A percentile compares a stretch with the other conserved stretches of the same genome.
These are phyloP conservation scores for Mariannaea elegans DNA, from an alignment of 2,329 filamentous ascomycete species.

Conservation along the genomic window DNA sequence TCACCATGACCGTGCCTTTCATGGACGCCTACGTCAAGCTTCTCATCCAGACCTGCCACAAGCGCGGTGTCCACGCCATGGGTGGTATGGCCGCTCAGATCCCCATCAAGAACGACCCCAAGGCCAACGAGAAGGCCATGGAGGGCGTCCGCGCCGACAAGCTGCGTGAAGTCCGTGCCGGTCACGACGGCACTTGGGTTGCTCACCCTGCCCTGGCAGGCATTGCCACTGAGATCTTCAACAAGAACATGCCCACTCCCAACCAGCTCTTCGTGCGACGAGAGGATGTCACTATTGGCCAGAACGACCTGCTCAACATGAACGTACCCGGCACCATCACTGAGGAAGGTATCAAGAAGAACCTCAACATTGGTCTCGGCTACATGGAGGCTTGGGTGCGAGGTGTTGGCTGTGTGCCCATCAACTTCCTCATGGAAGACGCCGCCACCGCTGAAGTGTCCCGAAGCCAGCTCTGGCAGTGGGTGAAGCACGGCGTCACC, in stretches of 20 bases:
- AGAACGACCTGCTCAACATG: constrained; percentile 96
- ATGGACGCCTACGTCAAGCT: constrained; percentile 97
- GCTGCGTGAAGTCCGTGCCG: constrained; percentile 92
- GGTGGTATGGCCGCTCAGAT: constrained; percentile 99
- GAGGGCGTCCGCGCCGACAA: constrained; percentile 93
- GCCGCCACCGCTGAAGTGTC: constrained; percentile 97
- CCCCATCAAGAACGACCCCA: constrained; percentile 93
- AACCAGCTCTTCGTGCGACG: constrained; percentile 94
- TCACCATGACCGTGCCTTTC: constrained; percentile 98
- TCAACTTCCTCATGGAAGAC: constrained; percentile 99
- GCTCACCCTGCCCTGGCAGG: constrained; percentile 91
- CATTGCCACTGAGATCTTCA: constrained; percentile 93
- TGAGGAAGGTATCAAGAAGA: constrained; percentile 95
- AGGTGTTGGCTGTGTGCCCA: constrained; percentile 93
- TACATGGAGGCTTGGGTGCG: constrained; percentile 99
- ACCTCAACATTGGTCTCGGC: constrained; percentile 92
- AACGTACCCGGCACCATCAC: constrained; percentile 93
- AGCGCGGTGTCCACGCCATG: constrained; percentile 97
- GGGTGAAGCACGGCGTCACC: constrained; percentile 77
- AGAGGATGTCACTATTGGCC: constrained; percentile 86
- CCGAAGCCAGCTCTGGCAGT: constrained; percentile 95
- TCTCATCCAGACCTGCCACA: constrained; percentile 97
- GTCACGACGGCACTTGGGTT: constrained; percentile 97
- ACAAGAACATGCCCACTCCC: constrained; percentile 97
- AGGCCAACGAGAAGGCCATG: constrained; percentile 94